Base-by-base conservation (phyloP, 2,329 filamentous ascomycete genomes). In the Bipolaris gigantea region DNA sequence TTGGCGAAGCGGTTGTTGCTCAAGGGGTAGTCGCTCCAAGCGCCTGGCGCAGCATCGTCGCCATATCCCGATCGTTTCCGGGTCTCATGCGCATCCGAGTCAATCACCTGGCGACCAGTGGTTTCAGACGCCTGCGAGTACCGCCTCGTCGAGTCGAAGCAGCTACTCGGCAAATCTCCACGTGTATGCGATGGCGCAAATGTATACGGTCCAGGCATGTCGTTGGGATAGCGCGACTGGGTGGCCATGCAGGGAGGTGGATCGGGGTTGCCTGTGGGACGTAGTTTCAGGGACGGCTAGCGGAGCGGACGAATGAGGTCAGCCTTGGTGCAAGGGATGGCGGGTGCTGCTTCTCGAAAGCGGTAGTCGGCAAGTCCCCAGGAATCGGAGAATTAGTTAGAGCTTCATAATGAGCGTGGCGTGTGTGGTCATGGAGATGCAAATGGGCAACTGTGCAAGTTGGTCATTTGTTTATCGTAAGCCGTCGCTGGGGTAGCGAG, bases 171-270 rank as follows among this genome's bases (percentile, higher is more conserved):
- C 25, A 62, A 60, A 38, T 48, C 55, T 33, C 53, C 56, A 35
- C 60, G 61, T 42, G 51, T 56, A 47, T 59, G 55, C 32, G 54
- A 54, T 2, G 60, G 60, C 23, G 61, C 54, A 13, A 64, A 59
- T 8, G 66, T 55, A 51, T 63, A 67, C 5, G 70, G 51, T 15
- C 65, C 61, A 33, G 69, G 71, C 70, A 73, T 73, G 25, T 63
- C 60, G 63, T 47, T 50, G 41, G 56, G 44, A 53, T 57, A 53
- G 53, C 49, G 66, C 51, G 59, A 53, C 50, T 59, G 43, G 27
- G 55, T 55, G 52, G 63, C 59, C 63, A 66, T 67, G 59, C 57
- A 55, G 59, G 56, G 62, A 55, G 60, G 55, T 65, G 57, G 41
- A 44, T 48, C 48, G 30, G 53, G 54, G 62, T 53, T 64, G 61